Evolutionary conservation across 2,329 filamentous ascomycete genomes (phyloP), one percentile per base, ranked within the genome.

Genomic region (Cyphellophora europaea): DNA sequence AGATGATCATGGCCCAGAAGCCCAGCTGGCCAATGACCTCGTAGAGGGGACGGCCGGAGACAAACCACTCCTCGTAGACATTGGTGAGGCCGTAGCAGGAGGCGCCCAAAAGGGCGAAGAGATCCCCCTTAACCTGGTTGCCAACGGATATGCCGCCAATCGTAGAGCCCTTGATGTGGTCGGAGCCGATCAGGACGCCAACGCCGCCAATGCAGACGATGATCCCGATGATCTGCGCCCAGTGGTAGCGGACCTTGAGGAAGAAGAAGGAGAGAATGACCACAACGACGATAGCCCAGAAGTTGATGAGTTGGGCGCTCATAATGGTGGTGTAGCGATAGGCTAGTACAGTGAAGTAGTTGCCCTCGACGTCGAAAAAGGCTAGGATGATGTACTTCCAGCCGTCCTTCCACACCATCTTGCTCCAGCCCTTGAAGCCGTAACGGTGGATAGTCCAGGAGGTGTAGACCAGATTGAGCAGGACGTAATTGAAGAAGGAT

Each of bases 271-370:
- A 94, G 46, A 95, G 64, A 42, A 82, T 55, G 13, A 96, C 86
- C 14, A 98, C 91, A 43, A 89, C 79, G 33, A 93, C 84, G 48
- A 98, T 96, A 49, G 88, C 84, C 89, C 89, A 96, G 66, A 96
- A 96, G 70, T 95, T 95, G 64, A 98, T 86, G 34, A 98, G 73
- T 68, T 96, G 88, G 11, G 87, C 87, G 13, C 82, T 91, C 32
- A 96, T 72, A 49, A 95, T 81, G 52, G 88, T 95, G 36, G 89
- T 94, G 67, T 93, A 79, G 40, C 82, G 74, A 66, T 96, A 98
- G 4, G 89, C 91, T 32, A 95, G 72, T 33, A 98, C 89, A 52
- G 88, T 88, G 57, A 96, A 96, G 68, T 95, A 98, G 65, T 98
- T 98, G 42, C 91, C 91, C 62, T 95, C 75, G 32, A 96, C 89